Conservation (phyloP, 2,329 filamentous ascomycete species). For the Talaromyces sp. region DNA sequence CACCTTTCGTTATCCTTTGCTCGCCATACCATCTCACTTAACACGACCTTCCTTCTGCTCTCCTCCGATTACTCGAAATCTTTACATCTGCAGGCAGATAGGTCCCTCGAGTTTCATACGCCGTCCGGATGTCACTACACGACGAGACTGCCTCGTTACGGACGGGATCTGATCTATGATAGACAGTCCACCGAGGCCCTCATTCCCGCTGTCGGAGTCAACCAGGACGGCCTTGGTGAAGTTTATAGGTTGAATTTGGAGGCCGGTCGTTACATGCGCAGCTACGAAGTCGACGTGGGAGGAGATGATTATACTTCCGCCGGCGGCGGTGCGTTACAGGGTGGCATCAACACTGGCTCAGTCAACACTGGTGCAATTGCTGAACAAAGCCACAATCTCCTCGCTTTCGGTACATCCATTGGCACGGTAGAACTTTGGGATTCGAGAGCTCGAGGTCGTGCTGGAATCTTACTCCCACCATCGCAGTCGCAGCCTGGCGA, state of each 20-base stretch:
- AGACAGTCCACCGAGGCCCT: slow-evolving; percentile 78
- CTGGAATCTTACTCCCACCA: slow-evolving; percentile 69
- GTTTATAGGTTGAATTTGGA: slow-evolving; percentile 93
- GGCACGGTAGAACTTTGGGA: slow-evolving; percentile 99
- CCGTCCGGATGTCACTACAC: slow-evolving; percentile 83
- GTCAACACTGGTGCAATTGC: slow-evolving; percentile 87
- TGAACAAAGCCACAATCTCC: slow-evolving; percentile 81
- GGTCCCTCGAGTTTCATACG: slow-evolving; percentile 89
- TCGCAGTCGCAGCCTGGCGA: slow-evolving; percentile 40
- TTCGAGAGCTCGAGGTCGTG: slow-evolving; percentile 74
- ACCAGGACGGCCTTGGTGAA: slow-evolving; percentile 81
- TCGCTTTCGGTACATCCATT: slow-evolving; percentile 88
- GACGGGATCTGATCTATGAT: slow-evolving; percentile 84
- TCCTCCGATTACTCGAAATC: slow-evolving; percentile 93
- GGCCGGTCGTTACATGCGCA: slow-evolving; percentile 87
- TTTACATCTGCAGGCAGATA: slow-evolving; percentile 86
- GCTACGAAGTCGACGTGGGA: slow-evolving; percentile 87
- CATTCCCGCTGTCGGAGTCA: slow-evolving; percentile 82
- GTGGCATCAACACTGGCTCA: slow-evolving; percentile 77
- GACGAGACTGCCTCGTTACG: slow-evolving; percentile 88
- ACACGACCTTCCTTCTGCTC: slow-evolving; percentile 85
- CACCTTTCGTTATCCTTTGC: slow-evolving; percentile 92
- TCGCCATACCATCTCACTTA: slow-evolving; percentile 86
- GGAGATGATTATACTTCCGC: slow-evolving; percentile 68
- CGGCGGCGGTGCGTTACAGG: slow-evolving; percentile 75